phyloP scores from a whole-genome alignment of 495 filamentous ascomycete genomes.

The Cenococcum geophilum region DNA sequence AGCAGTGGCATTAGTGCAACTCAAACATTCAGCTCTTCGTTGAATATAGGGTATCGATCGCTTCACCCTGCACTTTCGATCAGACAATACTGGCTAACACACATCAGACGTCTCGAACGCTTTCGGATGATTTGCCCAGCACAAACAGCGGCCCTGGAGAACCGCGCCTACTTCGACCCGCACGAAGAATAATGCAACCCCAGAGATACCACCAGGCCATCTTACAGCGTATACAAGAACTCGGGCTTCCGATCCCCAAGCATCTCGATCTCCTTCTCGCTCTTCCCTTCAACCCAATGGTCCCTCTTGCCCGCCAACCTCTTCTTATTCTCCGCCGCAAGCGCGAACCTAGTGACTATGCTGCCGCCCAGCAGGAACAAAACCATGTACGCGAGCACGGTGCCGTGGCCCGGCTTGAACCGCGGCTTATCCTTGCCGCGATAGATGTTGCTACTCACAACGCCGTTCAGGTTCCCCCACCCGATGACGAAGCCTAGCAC shows the following conservation, averaged over 20 bases:
- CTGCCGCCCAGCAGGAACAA: conserved; percentile 56
- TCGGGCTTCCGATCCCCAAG: conserved; percentile 70
- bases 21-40: no score
- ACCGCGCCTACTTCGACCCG: no score
- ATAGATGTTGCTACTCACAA: conserved; percentile 74
- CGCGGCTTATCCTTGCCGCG: conserved; percentile 48
- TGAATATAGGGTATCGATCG: no score
- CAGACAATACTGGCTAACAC: no score
- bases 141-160: no score
- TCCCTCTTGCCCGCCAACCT: conserved; percentile 61
- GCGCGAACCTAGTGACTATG: conserved; percentile 57
- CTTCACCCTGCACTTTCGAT: no score
- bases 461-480: conserved; percentile 89
- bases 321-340: conserved; percentile 59
- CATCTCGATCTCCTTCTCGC: conserved; percentile 51
- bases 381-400: conserved; percentile 55
- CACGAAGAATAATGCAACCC: no score
- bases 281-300: conserved; percentile 56
- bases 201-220: not conserved
- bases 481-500: conserved; percentile 66
- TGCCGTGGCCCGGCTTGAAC: conserved; percentile 53
- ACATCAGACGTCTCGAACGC: no score
- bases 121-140: no score
- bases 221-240: conserved; percentile 67
- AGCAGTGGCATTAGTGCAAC: no score